Evolutionary conservation across 2,329 filamentous ascomycete species (phyloP).

Genomic region (Trichoderma sp.): DNA sequence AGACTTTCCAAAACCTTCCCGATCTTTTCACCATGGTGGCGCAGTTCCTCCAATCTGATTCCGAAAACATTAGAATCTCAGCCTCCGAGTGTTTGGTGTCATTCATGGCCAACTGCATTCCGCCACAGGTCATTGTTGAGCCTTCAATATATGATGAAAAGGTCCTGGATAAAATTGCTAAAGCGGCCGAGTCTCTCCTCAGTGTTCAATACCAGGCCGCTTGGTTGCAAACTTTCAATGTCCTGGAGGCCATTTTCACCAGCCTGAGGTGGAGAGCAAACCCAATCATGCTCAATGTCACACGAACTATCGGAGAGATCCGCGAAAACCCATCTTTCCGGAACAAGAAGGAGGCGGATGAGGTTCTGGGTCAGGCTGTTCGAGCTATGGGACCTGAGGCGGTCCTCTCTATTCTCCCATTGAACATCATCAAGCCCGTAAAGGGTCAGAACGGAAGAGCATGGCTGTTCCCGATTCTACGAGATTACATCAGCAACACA

Average conservation of each 20-base stretch:
- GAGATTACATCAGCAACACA: slow-evolving; percentile 88
- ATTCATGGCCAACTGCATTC: slow-evolving; percentile 86
- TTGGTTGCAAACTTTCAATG: slow-evolving; percentile 91
- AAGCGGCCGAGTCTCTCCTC: slow-evolving; percentile 68
- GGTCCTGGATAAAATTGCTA: slow-evolving; percentile 75
- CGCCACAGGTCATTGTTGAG: slow-evolving; percentile 76
- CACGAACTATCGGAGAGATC: slow-evolving; percentile 79
- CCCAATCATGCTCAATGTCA: slow-evolving; percentile 71
- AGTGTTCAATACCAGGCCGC: slow-evolving; percentile 90
- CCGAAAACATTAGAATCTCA: slow-evolving; percentile 90
- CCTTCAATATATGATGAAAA: slow-evolving; percentile 94
- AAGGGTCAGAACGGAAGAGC: slow-evolving; percentile 79
- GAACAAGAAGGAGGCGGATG: slow-evolving; percentile 92
- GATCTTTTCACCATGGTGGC: slow-evolving; percentile 78
- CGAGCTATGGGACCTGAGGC: slow-evolving; percentile 85
- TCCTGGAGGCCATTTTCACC: slow-evolving; percentile 83
- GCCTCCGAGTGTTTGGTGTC: slow-evolving; percentile 94
- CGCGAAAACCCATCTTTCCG: slow-evolving; percentile 83
- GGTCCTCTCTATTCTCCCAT: slow-evolving; percentile 75
- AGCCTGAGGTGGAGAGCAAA: slow-evolving; percentile 79
- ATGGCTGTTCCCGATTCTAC: slow-evolving; percentile 89
- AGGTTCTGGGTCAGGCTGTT: slow-evolving; percentile 82
- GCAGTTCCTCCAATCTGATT: slow-evolving; percentile 78
- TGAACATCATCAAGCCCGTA: slow-evolving; percentile 78
- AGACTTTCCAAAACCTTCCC: slow-evolving; percentile 88